A percentile compares a stretch with the other conserved stretches of the same genome.
These are phyloP conservation scores for Starmera caribaea DNA, from an alignment of 805 yeast genomes.

Conservation along the genomic window DNA sequence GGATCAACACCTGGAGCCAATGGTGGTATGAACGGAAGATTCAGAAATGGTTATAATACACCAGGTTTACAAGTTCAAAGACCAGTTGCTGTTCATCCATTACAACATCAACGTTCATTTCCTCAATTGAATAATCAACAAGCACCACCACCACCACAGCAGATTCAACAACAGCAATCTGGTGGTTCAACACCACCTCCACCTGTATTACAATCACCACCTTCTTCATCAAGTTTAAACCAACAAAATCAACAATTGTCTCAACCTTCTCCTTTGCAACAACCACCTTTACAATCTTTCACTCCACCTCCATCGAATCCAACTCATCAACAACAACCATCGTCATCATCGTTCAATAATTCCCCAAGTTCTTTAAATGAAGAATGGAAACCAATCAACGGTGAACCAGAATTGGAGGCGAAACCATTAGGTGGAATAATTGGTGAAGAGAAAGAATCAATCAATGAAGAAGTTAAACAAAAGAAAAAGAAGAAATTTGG, in stretches of 20 bases:
- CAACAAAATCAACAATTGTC: neutral
- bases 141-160: neutral
- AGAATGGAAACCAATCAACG: neutral
- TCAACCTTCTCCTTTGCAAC: neutral
- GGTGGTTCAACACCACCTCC: neutral
- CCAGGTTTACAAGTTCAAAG: neutral
- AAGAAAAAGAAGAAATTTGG: conserved; percentile 12
- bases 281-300: neutral
- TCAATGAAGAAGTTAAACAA: neutral
- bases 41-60: neutral
- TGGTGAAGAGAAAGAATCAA: neutral
- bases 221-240: neutral
- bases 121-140: neutral
- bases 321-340: neutral
- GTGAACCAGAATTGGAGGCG: neutral
- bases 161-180: neutral
- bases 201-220: neutral
- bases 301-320: neutral
- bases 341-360: neutral
- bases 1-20: conserved; percentile 2
- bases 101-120: neutral
- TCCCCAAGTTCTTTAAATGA: neutral
- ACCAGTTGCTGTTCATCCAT: conserved; percentile 1
- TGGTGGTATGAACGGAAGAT: neutral
- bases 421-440: conserved; percentile 2